Evolutionary conservation across 352 stramenopile species (phyloP).

Genomic region (Vaucheria bursata): DNA sequence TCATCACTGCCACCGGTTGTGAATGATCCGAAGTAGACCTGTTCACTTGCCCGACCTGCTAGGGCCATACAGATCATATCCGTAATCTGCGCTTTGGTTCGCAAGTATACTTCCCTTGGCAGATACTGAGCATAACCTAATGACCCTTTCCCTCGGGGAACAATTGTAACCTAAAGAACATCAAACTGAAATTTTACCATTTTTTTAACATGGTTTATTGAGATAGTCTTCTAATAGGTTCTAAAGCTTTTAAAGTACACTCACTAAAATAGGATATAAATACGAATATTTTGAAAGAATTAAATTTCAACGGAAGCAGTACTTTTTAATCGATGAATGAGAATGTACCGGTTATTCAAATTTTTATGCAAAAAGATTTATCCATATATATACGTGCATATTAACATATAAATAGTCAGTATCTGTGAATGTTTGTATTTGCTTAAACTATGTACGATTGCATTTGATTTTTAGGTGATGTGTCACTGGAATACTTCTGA

Average conservation of each 20-base stretch:
- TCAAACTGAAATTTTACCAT: neutral
- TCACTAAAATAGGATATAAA: neutral
- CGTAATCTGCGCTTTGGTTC: constrained; percentile 73
- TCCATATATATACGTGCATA: too few species aligned
- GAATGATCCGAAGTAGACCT: constrained; percentile 70
- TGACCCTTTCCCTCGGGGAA: constrained; percentile 87
- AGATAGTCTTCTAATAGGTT: neutral
- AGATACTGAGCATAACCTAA: constrained; percentile 97
- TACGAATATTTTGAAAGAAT: neutral
- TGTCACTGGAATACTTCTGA: too few species aligned
- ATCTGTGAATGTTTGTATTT: too few species aligned
- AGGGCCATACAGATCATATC: constrained; percentile 97
- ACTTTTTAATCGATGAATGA: neutral
- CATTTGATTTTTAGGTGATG: too few species aligned
- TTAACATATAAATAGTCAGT: too few species aligned
- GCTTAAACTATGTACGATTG: too few species aligned
- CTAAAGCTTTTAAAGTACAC: neutral
- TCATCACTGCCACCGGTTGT: constrained; percentile 93
- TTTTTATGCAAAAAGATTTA: too few species aligned
- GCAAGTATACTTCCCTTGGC: constrained; percentile 89
- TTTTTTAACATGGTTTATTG: neutral
- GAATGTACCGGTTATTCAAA: neutral
- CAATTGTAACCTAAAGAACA: constrained; percentile 69
- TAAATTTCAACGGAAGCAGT: neutral
- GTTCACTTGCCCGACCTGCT: constrained; percentile 79